Percentiles rank a stretch among this genome's conserved stretches.
These are phyloP conservation scores for Collybia nuda DNA, from an alignment of 768 basidiomycete species.

Conservation along the genomic window DNA sequence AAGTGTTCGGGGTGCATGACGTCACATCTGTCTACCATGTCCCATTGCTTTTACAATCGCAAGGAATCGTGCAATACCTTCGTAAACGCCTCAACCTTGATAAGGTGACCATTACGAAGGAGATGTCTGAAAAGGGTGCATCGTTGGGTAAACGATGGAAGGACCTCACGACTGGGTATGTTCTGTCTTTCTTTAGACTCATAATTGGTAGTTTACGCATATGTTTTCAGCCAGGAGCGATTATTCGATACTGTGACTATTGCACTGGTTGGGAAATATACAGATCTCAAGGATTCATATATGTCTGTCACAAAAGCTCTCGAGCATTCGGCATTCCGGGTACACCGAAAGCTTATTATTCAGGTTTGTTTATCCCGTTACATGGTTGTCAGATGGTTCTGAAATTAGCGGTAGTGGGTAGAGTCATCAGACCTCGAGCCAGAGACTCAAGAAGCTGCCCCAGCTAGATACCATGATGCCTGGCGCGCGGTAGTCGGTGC, in stretches of 20 bases:
- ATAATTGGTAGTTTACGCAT: constrained; percentile 1
- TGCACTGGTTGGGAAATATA: constrained; percentile 96
- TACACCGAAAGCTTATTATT: constrained; percentile 79
- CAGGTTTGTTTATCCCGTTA: constrained; percentile 48
- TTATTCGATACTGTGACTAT: constrained; percentile 87
- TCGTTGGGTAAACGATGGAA: constrained; percentile 78
- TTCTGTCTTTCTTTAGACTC: constrained; percentile 4
- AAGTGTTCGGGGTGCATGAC: constrained; percentile 95
- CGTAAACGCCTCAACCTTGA: constrained; percentile 78
- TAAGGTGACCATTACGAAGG: constrained; percentile 49
- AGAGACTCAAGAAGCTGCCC: constrained; percentile 72
- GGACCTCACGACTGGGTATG: constrained; percentile 78
- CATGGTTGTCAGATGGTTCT: background rate
- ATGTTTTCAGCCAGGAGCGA: constrained; percentile 78
- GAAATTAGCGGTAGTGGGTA: constrained; percentile 69
- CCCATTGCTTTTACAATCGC: constrained; percentile 85
- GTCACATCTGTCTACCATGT: constrained; percentile 98
- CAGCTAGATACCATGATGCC: constrained; percentile 92
- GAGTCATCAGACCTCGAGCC: constrained; percentile 91
- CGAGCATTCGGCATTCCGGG: constrained; percentile 94
- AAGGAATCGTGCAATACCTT: constrained; percentile 89
- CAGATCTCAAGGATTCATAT: constrained; percentile 94
- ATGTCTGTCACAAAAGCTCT: constrained; percentile 97
- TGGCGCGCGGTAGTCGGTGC: constrained; percentile 93
- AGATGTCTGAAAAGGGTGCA: constrained; percentile 60